phyloP scores from a whole-genome alignment of 148 eudicot genomes.

The Spergularia bocconei region DNA sequence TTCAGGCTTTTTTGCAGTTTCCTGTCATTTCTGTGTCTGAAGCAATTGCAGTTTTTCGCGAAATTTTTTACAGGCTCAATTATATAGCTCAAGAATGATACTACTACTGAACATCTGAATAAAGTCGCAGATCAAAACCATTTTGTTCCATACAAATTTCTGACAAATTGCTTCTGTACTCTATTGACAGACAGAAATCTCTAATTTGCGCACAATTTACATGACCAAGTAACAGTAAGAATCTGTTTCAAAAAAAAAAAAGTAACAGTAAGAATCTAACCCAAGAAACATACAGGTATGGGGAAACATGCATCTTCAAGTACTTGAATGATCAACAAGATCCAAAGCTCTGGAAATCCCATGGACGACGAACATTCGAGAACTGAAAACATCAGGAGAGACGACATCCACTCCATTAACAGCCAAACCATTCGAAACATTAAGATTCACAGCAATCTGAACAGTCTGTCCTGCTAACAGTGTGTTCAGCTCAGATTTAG shows the following conservation, averaged over 20 bases:
- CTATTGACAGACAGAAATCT: neutral
- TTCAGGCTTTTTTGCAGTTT: neutral
- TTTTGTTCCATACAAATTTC: neutral
- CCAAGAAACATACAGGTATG: neutral
- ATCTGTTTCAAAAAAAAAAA: no score
- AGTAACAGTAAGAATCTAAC: neutral
- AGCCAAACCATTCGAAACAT: conserved; percentile 27
- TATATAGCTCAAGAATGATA: neutral
- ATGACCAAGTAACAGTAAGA: neutral
- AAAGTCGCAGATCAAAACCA: neutral
- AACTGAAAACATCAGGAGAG: conserved; percentile 39
- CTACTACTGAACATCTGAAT: neutral
- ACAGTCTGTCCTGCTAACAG: conserved; percentile 37
- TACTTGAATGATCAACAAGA: conserved; percentile 27
- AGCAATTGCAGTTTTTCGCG: neutral
- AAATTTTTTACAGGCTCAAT: neutral
- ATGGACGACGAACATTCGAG: conserved; percentile 46
- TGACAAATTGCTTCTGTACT: neutral
- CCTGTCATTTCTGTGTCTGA: neutral
- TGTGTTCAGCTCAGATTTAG: conserved; percentile 32
- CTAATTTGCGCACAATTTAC: neutral
- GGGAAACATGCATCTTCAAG: neutral
- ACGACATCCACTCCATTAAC: conserved; percentile 49
- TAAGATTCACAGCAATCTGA: conserved; percentile 24
- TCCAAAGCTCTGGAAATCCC: conserved; percentile 52